Evolutionary conservation across 345 rosid genomes (phyloP), one percentile per base, ranked within the genome.

Genomic region (Lepidium aucheri): DNA sequence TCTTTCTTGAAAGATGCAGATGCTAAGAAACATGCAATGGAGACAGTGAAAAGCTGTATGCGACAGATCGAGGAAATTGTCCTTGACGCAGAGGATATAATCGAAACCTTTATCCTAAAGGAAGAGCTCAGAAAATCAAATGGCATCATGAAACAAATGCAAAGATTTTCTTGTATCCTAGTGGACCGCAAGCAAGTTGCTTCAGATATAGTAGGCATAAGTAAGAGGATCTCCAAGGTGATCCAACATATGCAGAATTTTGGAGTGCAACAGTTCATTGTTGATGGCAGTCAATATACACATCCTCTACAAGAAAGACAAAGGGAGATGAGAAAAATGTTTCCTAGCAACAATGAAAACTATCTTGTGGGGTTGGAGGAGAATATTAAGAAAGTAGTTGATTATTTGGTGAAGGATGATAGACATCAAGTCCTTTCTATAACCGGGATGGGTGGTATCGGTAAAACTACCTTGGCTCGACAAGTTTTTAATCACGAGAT

Each of bases 401-500:
- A 42, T 3, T 7, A 64, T 26, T 22, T 82, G 45, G 44, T 80
- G 41, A 39, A 0, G 13, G 35, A 10, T 7, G 63, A 38, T 3
- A 28, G 57, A 0, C 17, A 20, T 45, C 53, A 54, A 15, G 62
- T 74, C n/a, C 63, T 82, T 17, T 59, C 78, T 0, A 63, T 85
- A 4, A 67, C 70, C 3, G 84, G 86, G 9, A 80, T 82, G 86
- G 83, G 85, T 0, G 89, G 86, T 11, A 62, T 80, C 9, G 85
- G 86, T 4, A 84, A 80, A 66, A 85, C 84, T 0, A 46, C 85
- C 9, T 65, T 82, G 0, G 83, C 83, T 3, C 62, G 38, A 51
- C 68, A 76, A 34, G 43, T 71, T 0, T 47, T 76, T 10, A 30
- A 72, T 28, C 68, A 67, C 20, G 6, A n/a, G 7, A 26, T 7